Percentiles rank a stretch among this genome's conserved stretches.
These are phyloP conservation scores for Annulohypoxylon bovei DNA, from an alignment of 495 filamentous ascomycete species.

Conservation along the genomic window DNA sequence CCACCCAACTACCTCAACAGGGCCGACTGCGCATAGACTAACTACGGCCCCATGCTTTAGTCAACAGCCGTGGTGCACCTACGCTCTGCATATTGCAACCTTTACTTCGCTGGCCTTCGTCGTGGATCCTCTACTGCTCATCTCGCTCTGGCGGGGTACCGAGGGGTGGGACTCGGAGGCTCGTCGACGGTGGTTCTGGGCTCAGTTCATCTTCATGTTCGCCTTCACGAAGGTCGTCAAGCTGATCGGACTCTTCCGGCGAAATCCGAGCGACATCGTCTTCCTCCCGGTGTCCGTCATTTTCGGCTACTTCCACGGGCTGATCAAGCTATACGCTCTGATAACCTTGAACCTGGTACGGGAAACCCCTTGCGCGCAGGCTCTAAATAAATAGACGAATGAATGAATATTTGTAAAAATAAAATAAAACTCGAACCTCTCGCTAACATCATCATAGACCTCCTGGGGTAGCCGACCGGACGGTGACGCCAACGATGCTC, in stretches of 20 bases:
- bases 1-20: conserved; percentile 19
- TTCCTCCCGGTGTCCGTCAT: conserved; percentile 64
- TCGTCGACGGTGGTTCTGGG: conserved; percentile 57
- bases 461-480: conserved; percentile 76
- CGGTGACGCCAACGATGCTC: conserved; percentile 69
- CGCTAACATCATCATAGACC: conserved; percentile 61
- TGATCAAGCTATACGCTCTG: conserved; percentile 71
- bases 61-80: conserved; percentile 69
- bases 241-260: conserved; percentile 65
- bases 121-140: conserved; percentile 60
- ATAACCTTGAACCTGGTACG: conserved; percentile 57
- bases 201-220: conserved; percentile 59
- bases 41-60: conserved; percentile 42
- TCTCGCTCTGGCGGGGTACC: conserved; percentile 58
- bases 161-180: conserved; percentile 54
- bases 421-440: not conserved
- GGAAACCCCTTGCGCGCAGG: not conserved
- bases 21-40: conserved; percentile 13
- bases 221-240: conserved; percentile 69
- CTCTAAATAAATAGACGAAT: not conserved
- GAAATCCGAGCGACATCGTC: conserved; percentile 64
- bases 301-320: conserved; percentile 69
- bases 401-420: not conserved
- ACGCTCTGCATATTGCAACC: conserved; percentile 67
- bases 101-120: conserved; percentile 68